These are phyloP conservation scores for Plasmopara viticola DNA, from an alignment of 352 stramenopile species.

Conservation along the genomic window DNA sequence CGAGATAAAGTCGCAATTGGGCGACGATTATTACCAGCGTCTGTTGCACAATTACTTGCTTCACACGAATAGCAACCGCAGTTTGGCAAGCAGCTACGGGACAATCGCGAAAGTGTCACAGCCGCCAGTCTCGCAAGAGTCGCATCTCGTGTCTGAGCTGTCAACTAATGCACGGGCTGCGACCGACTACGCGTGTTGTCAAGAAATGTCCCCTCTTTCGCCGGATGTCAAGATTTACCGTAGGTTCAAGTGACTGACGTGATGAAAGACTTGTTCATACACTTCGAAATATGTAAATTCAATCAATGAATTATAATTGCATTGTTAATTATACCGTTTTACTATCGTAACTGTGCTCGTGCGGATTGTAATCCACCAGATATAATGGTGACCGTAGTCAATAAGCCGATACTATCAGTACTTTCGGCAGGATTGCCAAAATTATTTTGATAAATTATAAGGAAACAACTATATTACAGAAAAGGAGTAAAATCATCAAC, in stretches of 20 bases:
- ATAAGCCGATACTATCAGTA: too few relatives aligned
- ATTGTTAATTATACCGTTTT: too few relatives aligned
- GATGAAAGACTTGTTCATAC: neutral
- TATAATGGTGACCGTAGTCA: too few relatives aligned
- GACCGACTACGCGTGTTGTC: conserved; percentile 11
- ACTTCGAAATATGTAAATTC: neutral
- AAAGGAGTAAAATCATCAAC: too few relatives aligned
- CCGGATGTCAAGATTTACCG: conserved; percentile 16
- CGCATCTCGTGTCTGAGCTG: conserved; percentile 20
- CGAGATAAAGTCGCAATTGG: conserved; percentile 16
- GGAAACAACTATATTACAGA: too few relatives aligned
- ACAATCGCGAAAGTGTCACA: conserved; percentile 5
- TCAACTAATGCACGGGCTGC: conserved; percentile 16
- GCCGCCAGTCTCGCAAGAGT: conserved; percentile 23
- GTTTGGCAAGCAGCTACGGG: conserved; percentile 33
- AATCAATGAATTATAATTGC: neutral
- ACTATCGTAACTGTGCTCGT: too few relatives aligned
- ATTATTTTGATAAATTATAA: too few relatives aligned
- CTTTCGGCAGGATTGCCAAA: too few relatives aligned
- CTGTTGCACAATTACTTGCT: conserved; percentile 53
- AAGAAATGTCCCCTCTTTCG: conserved; percentile 8
- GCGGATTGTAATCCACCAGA: too few relatives aligned
- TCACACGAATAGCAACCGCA: conserved; percentile 45
- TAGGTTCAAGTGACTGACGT: conserved; percentile 14
- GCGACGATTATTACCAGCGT: conserved; percentile 71